Evolutionary conservation across 139 green algal genomes (phyloP).

Genomic region (Chlorella vulgaris): DNA sequence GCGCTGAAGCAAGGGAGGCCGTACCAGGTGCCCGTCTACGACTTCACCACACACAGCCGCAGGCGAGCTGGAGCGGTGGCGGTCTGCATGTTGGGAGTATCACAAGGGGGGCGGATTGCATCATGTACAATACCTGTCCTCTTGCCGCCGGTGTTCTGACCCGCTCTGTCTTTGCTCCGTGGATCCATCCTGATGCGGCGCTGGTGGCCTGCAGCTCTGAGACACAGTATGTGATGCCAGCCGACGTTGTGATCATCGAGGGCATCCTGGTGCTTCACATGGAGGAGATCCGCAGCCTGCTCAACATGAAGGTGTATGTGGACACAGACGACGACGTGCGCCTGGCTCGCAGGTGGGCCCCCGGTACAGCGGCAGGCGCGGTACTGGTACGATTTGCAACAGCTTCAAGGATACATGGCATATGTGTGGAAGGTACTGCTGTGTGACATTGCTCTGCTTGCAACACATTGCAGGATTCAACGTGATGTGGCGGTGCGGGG

Average conservation of each 20-base stretch:
- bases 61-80: background rate
- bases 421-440: background rate
- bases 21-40: conserved; percentile 91
- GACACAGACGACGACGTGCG: conserved; percentile 96
- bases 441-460: background rate
- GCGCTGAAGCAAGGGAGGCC: conserved; percentile 47
- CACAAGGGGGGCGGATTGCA: no score
- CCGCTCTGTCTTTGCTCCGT: no score
- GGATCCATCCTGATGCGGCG: no score
- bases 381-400: background rate
- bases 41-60: conserved; percentile 88
- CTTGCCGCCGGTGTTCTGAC: no score
- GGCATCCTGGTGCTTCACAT: conserved; percentile 96
- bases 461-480: conserved; percentile 74
- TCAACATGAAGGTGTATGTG: conserved; percentile 95
- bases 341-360: conserved; percentile 73
- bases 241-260: conserved; percentile 96
- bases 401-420: no score
- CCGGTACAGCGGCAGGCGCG: background rate
- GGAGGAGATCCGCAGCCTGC: conserved; percentile 70
- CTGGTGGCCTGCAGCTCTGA: conserved; percentile 27
- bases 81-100: no score
- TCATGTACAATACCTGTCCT: no score
- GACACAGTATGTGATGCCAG: conserved; percentile 73
- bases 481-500: conserved; percentile 89